phyloP scores from a whole-genome alignment of 129 eudicot genomes.

The Pulicaria dysenterica region DNA sequence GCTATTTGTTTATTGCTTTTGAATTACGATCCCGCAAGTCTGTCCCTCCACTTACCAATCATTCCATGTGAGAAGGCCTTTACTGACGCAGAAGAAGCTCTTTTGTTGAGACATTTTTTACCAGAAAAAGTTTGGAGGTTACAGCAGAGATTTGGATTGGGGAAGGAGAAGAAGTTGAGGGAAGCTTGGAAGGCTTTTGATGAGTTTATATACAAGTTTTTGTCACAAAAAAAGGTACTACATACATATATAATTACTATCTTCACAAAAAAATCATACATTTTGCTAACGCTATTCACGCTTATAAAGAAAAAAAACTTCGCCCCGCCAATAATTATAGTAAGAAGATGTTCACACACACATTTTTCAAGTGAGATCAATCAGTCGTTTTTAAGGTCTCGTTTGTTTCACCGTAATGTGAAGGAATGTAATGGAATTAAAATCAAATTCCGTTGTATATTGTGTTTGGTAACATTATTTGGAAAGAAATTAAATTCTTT shows the following conservation, averaged over 20 bases:
- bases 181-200: constrained; percentile 30
- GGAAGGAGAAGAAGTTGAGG: constrained; percentile 27
- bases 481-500: no score
- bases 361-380: not conserved
- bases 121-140: constrained; percentile 15
- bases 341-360: no score
- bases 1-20: constrained; percentile 13
- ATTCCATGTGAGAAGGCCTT: constrained; percentile 26
- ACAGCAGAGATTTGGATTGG: constrained; percentile 15
- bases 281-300: not conserved
- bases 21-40: constrained; percentile 12
- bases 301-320: no score
- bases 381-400: not conserved
- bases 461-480: no score
- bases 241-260: not conserved
- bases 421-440: no score
- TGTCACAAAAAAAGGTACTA: constrained; percentile 9
- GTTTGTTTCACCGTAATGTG: no score
- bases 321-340: no score
- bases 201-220: constrained; percentile 16
- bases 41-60: constrained; percentile 11
- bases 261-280: not conserved
- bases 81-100: constrained; percentile 17
- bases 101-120: constrained; percentile 16
- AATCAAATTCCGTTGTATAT: no score